Evolutionary conservation across 2,329 filamentous ascomycete species (phyloP).

Genomic region (Xylariaceae sp.): DNA sequence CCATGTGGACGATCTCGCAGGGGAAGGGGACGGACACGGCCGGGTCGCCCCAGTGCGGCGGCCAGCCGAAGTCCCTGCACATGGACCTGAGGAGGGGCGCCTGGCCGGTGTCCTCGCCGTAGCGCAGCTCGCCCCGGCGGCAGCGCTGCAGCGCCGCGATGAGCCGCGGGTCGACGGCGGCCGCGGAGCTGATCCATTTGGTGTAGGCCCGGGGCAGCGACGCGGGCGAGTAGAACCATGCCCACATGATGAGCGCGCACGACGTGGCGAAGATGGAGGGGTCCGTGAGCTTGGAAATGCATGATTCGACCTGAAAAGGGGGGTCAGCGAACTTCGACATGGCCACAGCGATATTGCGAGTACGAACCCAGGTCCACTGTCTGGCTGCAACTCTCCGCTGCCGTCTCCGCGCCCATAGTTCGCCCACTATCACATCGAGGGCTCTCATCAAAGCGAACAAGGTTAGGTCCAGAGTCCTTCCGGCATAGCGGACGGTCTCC

Average conservation of each 20-base stretch:
- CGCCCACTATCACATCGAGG: slow-evolving; percentile 60
- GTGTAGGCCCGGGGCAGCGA: slow-evolving; percentile 67
- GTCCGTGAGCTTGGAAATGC: slow-evolving; percentile 46
- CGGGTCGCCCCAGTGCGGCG: slow-evolving; percentile 66
- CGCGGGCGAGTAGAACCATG: slow-evolving; percentile 72
- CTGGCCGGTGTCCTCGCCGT: slow-evolving; percentile 67
- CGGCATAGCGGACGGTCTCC: slow-evolving; percentile 37
- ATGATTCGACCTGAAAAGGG: slow-evolving; percentile 27
- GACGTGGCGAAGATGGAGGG: slow-evolving; percentile 65
- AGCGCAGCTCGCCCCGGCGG: slow-evolving; percentile 55
- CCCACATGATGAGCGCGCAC: slow-evolving; percentile 75
- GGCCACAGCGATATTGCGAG: neutral
- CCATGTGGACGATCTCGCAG: slow-evolving; percentile 80
- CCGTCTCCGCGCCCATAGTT: slow-evolving; percentile 51
- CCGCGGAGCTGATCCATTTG: slow-evolving; percentile 73
- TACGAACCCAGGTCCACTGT: slow-evolving; percentile 38
- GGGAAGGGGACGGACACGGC: slow-evolving; percentile 62
- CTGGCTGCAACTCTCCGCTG: slow-evolving; percentile 34
- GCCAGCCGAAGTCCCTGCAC: slow-evolving; percentile 64
- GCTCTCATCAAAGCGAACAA: slow-evolving; percentile 70
- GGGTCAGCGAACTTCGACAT: neutral
- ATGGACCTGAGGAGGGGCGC: slow-evolving; percentile 61
- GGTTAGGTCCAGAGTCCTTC: slow-evolving; percentile 73
- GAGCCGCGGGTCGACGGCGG: slow-evolving; percentile 66
- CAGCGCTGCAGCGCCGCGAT: slow-evolving; percentile 65